Evolutionary conservation across 352 stramenopile genomes (phyloP), one percentile per base, ranked within the genome.

Genomic region (Phytophthora hibernalis): DNA sequence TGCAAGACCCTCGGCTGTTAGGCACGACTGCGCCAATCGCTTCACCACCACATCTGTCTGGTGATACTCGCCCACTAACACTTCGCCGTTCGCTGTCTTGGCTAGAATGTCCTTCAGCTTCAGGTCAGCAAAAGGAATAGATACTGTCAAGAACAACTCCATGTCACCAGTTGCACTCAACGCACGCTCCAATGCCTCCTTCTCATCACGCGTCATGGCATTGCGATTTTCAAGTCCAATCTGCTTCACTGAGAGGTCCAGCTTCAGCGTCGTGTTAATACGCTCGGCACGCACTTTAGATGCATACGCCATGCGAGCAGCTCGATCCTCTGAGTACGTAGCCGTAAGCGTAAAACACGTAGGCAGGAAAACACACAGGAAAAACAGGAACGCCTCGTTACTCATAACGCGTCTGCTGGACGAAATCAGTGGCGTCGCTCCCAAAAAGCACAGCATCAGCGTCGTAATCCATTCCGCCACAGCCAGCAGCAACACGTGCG

Each of bases 181-280:
- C 18, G 77, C 82, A 67, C 80, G 59, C 40, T 91, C 69, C 54
- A 92, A 71, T 26, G 79, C 73, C 26, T 85, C 77, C 43, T 88
- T 77, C 54, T 93, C 80, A 30, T 88, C 81, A 2, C 69, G 68
- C 8, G 77, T 78, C 56, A 91, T 73, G 1, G 68, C 57, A 31
- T 83, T 85, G 2, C 74, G 74, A 45, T 90, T 92, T 64, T 92
- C 84, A 5, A 93, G 63, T 0, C 84, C 79, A 35, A 82, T 82
- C 31, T 84, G 81, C 47, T 93, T 93, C 26, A 91, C 76, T 11
- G 83, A 92, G 7, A 93, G 58, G 49, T 92, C 86, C 44, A 92
- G 60, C 51, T 93, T 95, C 5, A 95, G 68, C 37, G 84, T 87
- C 49, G 85, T 95, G 61, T 95, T 95, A 54, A 95, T 87, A 6